phyloP scores from a whole-genome alignment of 805 yeast species.

The Wickerhamiella alocasiicola region DNA sequence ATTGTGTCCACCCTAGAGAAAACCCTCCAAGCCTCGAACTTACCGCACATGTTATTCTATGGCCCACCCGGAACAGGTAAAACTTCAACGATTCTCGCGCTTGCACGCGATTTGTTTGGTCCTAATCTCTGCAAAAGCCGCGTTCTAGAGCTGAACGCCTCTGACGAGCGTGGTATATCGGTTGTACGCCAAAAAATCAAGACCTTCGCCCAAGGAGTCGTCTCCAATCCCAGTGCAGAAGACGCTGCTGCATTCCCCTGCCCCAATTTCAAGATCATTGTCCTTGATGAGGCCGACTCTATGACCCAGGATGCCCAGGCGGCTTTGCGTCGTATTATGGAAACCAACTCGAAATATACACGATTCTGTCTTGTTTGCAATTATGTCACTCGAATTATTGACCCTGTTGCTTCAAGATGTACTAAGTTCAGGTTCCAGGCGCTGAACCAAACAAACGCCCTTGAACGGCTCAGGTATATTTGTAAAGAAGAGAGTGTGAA shows the following conservation, averaged over 20 bases:
- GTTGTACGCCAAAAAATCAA: constrained; percentile 97
- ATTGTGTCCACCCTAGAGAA: constrained; percentile 73
- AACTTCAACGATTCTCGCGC: constrained; percentile 76
- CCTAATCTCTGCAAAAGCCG: constrained; percentile 57
- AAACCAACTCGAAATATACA: constrained; percentile 52
- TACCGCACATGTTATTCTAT: constrained; percentile 70
- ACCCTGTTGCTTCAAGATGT: constrained; percentile 92
- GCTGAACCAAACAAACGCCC: constrained; percentile 58
- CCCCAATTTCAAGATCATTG: constrained; percentile 67
- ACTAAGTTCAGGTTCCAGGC: constrained; percentile 86
- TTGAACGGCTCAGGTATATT: constrained; percentile 52
- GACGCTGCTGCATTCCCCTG: constrained; percentile 74
- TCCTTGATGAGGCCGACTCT: constrained; percentile 90
- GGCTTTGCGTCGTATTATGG: constrained; percentile 82
- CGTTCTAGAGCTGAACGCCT: constrained; percentile 91
- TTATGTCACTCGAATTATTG: constrained; percentile 91
- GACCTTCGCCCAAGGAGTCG: constrained; percentile 78
- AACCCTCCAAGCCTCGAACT: constrained; percentile 64
- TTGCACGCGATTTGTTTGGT: constrained; percentile 82
- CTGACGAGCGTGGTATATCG: constrained; percentile 95
- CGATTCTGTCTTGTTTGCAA: constrained; percentile 92
- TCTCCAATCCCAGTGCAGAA: constrained; percentile 63
- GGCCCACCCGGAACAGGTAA: constrained; percentile 96
- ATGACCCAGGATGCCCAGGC: constrained; percentile 94
- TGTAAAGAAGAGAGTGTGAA: constrained; percentile 38